These are phyloP conservation scores for Geranium incanum DNA, from an alignment of 441 rosid genomes.

Conservation along the genomic window DNA sequence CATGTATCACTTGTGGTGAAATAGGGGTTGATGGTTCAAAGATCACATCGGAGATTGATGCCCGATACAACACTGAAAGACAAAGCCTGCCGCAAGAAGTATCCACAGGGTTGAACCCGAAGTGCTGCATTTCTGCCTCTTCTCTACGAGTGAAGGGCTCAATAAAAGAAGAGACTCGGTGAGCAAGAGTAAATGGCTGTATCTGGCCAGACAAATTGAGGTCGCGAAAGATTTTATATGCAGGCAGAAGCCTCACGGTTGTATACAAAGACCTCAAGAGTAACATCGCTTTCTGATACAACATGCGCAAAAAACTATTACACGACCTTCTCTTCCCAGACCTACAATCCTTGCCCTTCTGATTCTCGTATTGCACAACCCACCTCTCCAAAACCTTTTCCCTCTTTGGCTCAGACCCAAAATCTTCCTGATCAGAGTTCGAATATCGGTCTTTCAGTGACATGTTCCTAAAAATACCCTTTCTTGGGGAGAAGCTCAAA, in stretches of 20 bases:
- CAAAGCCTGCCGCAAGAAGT: conserved; percentile 76
- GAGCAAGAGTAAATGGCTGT: conserved; percentile 49
- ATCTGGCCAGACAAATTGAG: conserved; percentile 67
- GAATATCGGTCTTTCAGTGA: conserved; percentile 41
- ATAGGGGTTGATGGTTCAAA: conserved; percentile 67
- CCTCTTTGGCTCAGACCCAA: conserved; percentile 38
- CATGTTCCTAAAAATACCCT: conserved; percentile 41
- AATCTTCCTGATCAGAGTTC: conserved; percentile 61
- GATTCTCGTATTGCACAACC: conserved; percentile 70
- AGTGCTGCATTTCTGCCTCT: conserved; percentile 76
- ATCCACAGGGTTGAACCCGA: conserved; percentile 80
- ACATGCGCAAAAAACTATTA: conserved; percentile 39
- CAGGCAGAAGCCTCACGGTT: conserved; percentile 84
- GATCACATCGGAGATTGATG: conserved; percentile 53
- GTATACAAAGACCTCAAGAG: conserved; percentile 79
- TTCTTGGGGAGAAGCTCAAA: conserved; percentile 44
- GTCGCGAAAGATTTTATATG: conserved; percentile 69
- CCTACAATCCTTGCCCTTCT: conserved; percentile 47
- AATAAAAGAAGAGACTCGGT: conserved; percentile 65
- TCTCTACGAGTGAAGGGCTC: conserved; percentile 81
- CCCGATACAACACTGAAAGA: conserved; percentile 62
- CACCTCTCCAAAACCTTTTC: conserved; percentile 88
- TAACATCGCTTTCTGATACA: conserved; percentile 71
- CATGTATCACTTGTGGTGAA: conserved; percentile 72
- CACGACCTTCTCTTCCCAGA: conserved; percentile 54